Evolutionary conservation across 805 yeast genomes (phyloP).

Genomic region (Kuraishia ogatae): DNA sequence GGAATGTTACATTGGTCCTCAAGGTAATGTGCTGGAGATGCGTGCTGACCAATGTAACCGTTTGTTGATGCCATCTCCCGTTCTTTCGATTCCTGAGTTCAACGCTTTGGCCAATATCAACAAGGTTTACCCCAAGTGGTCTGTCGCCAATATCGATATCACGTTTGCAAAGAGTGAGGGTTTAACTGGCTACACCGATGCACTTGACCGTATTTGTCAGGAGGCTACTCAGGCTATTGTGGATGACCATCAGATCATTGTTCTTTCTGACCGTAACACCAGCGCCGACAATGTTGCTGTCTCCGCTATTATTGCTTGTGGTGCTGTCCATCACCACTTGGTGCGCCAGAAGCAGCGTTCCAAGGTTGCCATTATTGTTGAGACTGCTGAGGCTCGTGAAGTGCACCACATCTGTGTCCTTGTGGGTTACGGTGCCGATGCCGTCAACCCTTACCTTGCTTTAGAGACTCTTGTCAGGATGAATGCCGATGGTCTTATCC

Average conservation of each 20-base stretch:
- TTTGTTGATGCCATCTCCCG: constrained; percentile 74
- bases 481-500: constrained; percentile 70
- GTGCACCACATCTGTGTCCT: constrained; percentile 93
- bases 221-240: constrained; percentile 83
- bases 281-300: constrained; percentile 63
- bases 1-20: constrained; percentile 98
- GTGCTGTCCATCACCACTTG: constrained; percentile 95
- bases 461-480: constrained; percentile 81
- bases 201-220: constrained; percentile 79
- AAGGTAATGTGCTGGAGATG: constrained; percentile 92
- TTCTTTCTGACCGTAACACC: constrained; percentile 63
- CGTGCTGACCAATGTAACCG: constrained; percentile 88
- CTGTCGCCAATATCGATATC: constrained; percentile 73
- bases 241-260: constrained; percentile 61
- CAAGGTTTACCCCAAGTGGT: constrained; percentile 79
- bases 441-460: constrained; percentile 87
- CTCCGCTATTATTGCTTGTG: constrained; percentile 85
- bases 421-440: constrained; percentile 97
- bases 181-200: constrained; percentile 71
- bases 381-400: constrained; percentile 96
- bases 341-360: constrained; percentile 95
- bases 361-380: constrained; percentile 83
- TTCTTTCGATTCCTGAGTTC: constrained; percentile 66
- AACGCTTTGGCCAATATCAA: constrained; percentile 66
- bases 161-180: constrained; percentile 84